Evolutionary conservation across 1,284 basidiomycete species (phyloP).

Genomic region (Cryptococcus hybrid): DNA sequence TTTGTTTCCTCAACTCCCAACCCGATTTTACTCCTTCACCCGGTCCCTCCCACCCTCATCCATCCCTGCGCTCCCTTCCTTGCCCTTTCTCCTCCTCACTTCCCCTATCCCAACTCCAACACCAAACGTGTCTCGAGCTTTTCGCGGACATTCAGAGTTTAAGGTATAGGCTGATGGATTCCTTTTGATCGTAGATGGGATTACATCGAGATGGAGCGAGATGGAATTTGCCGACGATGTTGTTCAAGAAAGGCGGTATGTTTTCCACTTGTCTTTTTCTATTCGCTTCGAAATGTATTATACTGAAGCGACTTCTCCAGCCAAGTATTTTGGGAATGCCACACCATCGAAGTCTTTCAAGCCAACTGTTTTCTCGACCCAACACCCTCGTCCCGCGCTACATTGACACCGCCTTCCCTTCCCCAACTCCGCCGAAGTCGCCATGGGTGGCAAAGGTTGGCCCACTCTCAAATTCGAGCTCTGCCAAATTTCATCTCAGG

Average conservation of each 20-base stretch:
- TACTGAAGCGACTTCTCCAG: constrained; percentile 1
- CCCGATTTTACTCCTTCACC: no score
- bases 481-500: constrained; percentile 20
- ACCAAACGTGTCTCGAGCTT: neutral
- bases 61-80: no score
- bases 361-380: constrained; percentile 38
- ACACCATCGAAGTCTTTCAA: constrained; percentile 30
- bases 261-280: neutral
- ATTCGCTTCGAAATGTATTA: no score
- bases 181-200: constrained; percentile 25
- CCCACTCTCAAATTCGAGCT: constrained; percentile 30
- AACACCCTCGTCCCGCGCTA: constrained; percentile 21
- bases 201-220: constrained; percentile 42
- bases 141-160: no score
- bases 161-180: no score
- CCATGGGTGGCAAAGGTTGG: constrained; percentile 16
- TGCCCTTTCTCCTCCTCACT: no score
- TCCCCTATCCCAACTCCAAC: neutral
- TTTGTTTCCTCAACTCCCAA: no score
- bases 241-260: constrained; percentile 32
- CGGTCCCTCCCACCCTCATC: no score
- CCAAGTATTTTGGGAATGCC: constrained; percentile 35
- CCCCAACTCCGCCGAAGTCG: constrained; percentile 10
- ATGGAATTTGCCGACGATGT: constrained; percentile 40
- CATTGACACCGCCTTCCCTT: constrained; percentile 33